Conservation (phyloP, 1,284 basidiomycete species). For the Trametes polyzona region DNA sequence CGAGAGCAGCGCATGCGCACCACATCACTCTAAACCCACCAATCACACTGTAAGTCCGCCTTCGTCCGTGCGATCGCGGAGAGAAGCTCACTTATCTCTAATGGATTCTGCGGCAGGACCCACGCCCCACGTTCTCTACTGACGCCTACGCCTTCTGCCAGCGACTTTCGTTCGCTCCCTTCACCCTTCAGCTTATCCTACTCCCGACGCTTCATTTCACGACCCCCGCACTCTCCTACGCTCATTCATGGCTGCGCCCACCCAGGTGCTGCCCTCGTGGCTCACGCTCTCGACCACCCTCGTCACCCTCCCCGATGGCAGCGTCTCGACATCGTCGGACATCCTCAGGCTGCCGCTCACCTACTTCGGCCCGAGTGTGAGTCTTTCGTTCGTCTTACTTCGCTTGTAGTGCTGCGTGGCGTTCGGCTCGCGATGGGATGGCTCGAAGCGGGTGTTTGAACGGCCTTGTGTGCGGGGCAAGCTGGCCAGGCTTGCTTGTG, state of each 20-base stretch:
- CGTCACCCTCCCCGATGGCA: constrained; percentile 53
- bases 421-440: background rate
- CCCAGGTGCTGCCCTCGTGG: constrained; percentile 69
- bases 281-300: constrained; percentile 56
- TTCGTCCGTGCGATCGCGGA: constrained; percentile 9
- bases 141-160: constrained; percentile 23
- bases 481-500: background rate
- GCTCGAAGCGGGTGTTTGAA: background rate
- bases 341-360: constrained; percentile 66
- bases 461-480: background rate
- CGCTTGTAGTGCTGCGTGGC: background rate
- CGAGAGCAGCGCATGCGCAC: constrained; percentile 5
- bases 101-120: constrained; percentile 6
- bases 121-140: constrained; percentile 38
- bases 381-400: constrained; percentile 34
- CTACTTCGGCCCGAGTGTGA: constrained; percentile 75
- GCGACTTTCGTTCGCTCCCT: constrained; percentile 17
- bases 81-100: constrained; percentile 11
- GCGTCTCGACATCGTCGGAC: constrained; percentile 52
- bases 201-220: constrained; percentile 7
- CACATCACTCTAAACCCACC: background rate
- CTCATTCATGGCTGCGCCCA: constrained; percentile 56
- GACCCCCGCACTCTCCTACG: no score
- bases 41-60: constrained; percentile 5
- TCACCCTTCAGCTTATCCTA: constrained; percentile 1